Conservation (phyloP, 352 stramenopile genomes). For the Globisporangium spiculum region DNA sequence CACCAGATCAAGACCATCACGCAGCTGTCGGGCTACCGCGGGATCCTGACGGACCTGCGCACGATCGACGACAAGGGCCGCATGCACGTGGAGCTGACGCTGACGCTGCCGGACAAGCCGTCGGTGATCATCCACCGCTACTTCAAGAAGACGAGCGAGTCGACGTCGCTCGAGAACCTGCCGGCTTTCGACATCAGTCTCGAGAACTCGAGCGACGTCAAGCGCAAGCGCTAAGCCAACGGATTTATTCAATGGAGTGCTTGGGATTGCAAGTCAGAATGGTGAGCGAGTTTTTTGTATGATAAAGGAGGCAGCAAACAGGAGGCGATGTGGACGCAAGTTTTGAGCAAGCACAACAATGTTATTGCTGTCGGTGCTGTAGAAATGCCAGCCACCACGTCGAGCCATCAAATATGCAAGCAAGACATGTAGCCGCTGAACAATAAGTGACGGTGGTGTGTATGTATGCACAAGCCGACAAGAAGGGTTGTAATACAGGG, state of each 20-base stretch:
- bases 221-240: constrained; percentile 72
- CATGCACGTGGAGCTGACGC: constrained; percentile 81
- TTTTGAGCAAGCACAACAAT: neutral
- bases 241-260: neutral
- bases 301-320: neutral
- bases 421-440: neutral
- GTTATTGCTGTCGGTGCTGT: neutral
- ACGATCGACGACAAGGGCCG: constrained; percentile 71
- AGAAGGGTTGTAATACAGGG: neutral
- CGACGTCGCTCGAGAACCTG: constrained; percentile 85
- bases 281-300: neutral
- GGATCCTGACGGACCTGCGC: constrained; percentile 69
- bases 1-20: constrained; percentile 74
- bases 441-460: neutral
- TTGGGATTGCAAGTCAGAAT: neutral
- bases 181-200: constrained; percentile 83
- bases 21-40: constrained; percentile 77
- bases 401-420: neutral
- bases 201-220: constrained; percentile 78
- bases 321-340: neutral
- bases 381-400: neutral
- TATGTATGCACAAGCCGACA: neutral
- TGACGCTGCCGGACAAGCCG: constrained; percentile 71
- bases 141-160: constrained; percentile 88
- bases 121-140: constrained; percentile 78